phyloP scores from a whole-genome alignment of 345 rosid species.

The Salix viminalis region DNA sequence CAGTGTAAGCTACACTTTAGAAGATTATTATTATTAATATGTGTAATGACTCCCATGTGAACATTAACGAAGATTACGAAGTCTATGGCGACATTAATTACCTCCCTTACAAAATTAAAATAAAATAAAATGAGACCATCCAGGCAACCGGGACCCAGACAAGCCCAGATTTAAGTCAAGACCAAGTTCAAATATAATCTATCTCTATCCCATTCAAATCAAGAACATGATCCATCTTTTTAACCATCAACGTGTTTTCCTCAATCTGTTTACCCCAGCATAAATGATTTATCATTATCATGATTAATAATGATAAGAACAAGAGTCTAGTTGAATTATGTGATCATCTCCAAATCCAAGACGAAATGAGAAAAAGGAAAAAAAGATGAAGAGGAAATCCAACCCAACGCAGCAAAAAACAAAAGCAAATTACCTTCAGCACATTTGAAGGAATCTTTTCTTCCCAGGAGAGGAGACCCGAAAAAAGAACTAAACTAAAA shows the following conservation, averaged over 20 bases:
- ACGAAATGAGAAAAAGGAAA: neutral
- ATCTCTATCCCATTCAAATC: neutral
- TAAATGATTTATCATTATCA: neutral
- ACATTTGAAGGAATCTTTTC: constrained; percentile 9
- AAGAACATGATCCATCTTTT: constrained; percentile 8
- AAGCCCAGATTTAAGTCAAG: neutral
- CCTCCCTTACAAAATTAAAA: neutral
- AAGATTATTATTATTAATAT: too few relatives aligned
- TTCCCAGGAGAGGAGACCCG: neutral
- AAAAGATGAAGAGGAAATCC: neutral
- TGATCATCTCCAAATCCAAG: constrained; percentile 6
- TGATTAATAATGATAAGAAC: neutral
- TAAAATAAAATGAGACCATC: neutral
- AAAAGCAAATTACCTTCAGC: neutral
- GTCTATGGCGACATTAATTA: too few relatives aligned
- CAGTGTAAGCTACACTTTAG: too few relatives aligned
- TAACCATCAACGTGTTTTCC: neutral
- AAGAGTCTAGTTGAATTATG: neutral
- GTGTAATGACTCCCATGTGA: neutral
- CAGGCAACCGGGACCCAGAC: constrained; percentile 25
- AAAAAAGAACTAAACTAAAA: constrained; percentile 3
- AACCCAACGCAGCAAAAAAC: neutral
- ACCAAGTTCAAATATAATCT: neutral
- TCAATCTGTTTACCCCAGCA: neutral
- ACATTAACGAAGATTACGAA: neutral